phyloP scores from a whole-genome alignment of 768 basidiomycete genomes.

The Phanerodontia chrysosporium region DNA sequence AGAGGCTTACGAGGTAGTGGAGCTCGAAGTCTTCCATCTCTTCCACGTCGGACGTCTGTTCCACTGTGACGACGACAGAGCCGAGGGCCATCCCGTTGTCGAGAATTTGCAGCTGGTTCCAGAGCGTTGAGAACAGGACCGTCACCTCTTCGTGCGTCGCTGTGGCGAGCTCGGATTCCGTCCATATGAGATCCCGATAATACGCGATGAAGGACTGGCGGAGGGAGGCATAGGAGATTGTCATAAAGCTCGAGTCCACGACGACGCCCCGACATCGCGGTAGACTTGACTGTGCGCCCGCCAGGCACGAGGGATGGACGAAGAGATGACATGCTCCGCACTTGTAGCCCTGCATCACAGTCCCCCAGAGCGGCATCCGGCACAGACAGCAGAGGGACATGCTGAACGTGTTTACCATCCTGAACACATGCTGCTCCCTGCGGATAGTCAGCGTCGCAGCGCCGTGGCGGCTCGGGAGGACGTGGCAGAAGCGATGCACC shows the following conservation, averaged over 20 bases:
- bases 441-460: constrained; percentile 16
- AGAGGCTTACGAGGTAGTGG: constrained; percentile 46
- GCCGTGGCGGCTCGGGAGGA: constrained; percentile 33
- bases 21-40: constrained; percentile 54
- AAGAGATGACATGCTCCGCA: constrained; percentile 62
- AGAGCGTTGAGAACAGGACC: constrained; percentile 53
- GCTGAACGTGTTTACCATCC: constrained; percentile 63
- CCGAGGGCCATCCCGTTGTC: constrained; percentile 63
- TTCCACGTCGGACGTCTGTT: constrained; percentile 20
- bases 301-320: constrained; percentile 50
- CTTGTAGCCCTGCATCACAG: constrained; percentile 53
- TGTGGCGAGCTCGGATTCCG: constrained; percentile 41
- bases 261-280: constrained; percentile 36
- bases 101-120: constrained; percentile 65
- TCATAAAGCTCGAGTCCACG: constrained; percentile 43
- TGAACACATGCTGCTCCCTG: constrained; percentile 48
- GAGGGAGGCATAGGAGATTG: constrained; percentile 48
- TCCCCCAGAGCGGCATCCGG: constrained; percentile 71
- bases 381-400: constrained; percentile 70
- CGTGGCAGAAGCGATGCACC: constrained; percentile 55
- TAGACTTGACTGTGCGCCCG: constrained; percentile 21
- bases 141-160: constrained; percentile 67
- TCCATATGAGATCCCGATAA: constrained; percentile 42
- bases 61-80: constrained; percentile 46
- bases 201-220: constrained; percentile 53